Percentiles rank a stretch among this genome's conserved stretches.
Conservation (phyloP, 1,284 basidiomycete genomes). For the Irpex sp. region DNA sequence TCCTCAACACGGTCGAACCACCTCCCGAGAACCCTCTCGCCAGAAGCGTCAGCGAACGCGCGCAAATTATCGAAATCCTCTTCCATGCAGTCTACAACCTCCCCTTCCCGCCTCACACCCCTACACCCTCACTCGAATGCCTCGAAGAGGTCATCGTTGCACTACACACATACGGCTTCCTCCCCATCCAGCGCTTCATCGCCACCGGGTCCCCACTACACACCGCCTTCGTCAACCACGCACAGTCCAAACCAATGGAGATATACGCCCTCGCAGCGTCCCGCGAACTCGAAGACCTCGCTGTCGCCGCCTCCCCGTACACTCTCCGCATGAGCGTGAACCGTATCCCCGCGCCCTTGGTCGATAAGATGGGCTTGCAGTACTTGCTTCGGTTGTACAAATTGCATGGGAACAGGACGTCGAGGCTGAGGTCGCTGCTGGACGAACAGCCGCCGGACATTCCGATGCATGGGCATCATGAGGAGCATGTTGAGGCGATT, state of each 20-base stretch:
- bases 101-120: conserved; percentile 27
- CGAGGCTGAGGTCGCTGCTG: no score
- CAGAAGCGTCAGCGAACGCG: conserved; percentile 24
- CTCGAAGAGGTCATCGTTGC: conserved; percentile 24
- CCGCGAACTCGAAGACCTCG: neutral
- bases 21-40: neutral
- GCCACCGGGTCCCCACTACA: no score
- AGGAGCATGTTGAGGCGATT: no score
- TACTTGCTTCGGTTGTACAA: neutral
- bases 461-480: no score
- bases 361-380: neutral
- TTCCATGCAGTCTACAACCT: conserved; percentile 33
- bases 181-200: no score
- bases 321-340: neutral
- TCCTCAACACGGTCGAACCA: neutral
- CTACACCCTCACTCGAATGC: conserved; percentile 24
- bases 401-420: no score
- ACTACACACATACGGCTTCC: neutral
- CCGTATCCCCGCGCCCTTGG: neutral
- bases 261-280: neutral
- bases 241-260: no score
- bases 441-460: no score
- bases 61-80: conserved; percentile 32
- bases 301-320: neutral
- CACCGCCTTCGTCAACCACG: no score